Evolutionary conservation across 2,329 filamentous ascomycete species (phyloP).

Genomic region (Fusarium bactridioides): DNA sequence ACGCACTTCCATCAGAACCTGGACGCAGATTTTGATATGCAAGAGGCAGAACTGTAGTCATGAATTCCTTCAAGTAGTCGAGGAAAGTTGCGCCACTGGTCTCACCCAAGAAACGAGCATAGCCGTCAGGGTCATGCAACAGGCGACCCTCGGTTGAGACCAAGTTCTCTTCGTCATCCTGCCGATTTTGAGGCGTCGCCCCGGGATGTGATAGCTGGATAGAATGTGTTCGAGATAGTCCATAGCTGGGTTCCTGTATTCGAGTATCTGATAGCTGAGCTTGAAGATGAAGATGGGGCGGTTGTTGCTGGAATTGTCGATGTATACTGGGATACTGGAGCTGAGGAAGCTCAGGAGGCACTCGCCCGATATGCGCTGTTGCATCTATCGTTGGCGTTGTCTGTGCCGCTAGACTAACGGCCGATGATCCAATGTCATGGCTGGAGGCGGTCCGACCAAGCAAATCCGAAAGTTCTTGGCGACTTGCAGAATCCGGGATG

Average conservation of each 20-base stretch:
- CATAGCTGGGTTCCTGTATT: slow-evolving; percentile 7
- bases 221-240: slow-evolving; percentile 8
- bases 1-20: slow-evolving; percentile 41
- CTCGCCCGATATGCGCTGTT: neutral
- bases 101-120: slow-evolving; percentile 56
- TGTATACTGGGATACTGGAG: slow-evolving; percentile 26
- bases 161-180: slow-evolving; percentile 38
- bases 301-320: slow-evolving; percentile 17
- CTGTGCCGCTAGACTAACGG: slow-evolving; percentile 10
- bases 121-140: slow-evolving; percentile 55
- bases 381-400: slow-evolving; percentile 10
- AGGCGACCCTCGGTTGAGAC: slow-evolving; percentile 49
- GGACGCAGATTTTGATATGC: slow-evolving; percentile 39
- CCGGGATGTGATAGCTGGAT: neutral
- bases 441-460: slow-evolving; percentile 35
- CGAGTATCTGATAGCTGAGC: slow-evolving; percentile 16
- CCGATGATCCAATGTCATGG: neutral
- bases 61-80: slow-evolving; percentile 58
- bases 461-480: slow-evolving; percentile 46
- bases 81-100: slow-evolving; percentile 60
- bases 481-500: slow-evolving; percentile 43
- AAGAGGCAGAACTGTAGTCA: slow-evolving; percentile 50
- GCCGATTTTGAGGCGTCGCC: slow-evolving; percentile 8
- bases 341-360: slow-evolving; percentile 15
- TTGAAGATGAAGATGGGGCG: slow-evolving; percentile 5